Conservation (phyloP, 176 grass and related monocot genomes). For the Eragrostis nindensis region DNA sequence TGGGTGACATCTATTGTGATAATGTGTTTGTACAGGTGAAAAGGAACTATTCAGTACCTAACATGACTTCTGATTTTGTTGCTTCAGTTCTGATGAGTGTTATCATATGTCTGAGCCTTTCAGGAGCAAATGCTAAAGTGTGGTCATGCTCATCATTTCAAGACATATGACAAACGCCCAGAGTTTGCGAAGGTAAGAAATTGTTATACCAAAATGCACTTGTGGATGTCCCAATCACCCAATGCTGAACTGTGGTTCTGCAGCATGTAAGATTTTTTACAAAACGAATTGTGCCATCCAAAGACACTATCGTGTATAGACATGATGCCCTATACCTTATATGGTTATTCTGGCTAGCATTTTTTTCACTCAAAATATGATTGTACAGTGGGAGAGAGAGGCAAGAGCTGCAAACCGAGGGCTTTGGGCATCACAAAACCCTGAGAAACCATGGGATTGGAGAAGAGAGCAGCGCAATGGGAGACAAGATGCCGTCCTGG, state of each 20-base stretch:
- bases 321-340: not conserved
- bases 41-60: not conserved
- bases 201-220: not conserved
- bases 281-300: not conserved
- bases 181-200: constrained; percentile 54
- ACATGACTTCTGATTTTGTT: not conserved
- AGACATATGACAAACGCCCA: constrained; percentile 38
- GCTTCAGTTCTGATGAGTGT: not conserved
- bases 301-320: not conserved
- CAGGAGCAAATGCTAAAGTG: constrained; percentile 52
- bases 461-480: constrained; percentile 48
- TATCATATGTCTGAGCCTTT: not conserved
- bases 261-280: constrained; percentile 1
- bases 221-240: not conserved
- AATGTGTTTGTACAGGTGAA: constrained; percentile 66
- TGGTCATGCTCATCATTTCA: constrained; percentile 47
- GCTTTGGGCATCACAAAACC: constrained; percentile 48
- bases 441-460: constrained; percentile 72
- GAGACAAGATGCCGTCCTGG: constrained; percentile 25
- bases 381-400: constrained; percentile 59
- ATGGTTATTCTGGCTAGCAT: not conserved
- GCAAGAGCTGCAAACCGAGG: constrained; percentile 45
- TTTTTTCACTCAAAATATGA: not conserved
- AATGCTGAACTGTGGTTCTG: constrained; percentile 36
- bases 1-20: constrained; percentile 66